Base-by-base conservation (phyloP, 805 yeast species). In the Scheffersomyces coipomensis region DNA sequence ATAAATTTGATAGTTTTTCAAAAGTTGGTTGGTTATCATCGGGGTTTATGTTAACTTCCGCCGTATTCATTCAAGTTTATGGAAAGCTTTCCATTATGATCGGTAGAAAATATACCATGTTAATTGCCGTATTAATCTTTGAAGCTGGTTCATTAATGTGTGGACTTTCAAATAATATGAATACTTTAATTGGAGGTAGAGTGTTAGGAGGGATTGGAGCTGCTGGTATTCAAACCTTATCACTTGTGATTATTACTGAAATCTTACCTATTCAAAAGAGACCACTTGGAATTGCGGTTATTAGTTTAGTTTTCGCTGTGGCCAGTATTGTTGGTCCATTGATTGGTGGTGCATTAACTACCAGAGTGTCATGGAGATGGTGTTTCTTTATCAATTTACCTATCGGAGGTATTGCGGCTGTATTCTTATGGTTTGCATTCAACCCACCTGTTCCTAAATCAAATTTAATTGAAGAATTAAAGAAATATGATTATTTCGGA, bases 141-240 rank as follows among this genome's bases (percentile, higher is more conserved):
- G 45, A 42, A 30, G 48, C 38, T 10, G 56, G 56, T 4, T 66
- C 72, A 5, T 51, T 67, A 31, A 52, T 67, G 54, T 62, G 70
- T 47, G 72, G 71, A 0, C 53, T 66, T 38, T 47, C 71, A 4
- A 49, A 48, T 17, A 45, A 39, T 38, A 66, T 67, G 72, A 55
- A 64, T 43, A 51, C 55, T 13, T 52, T 67, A 19, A 67, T 67
- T 43, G 72, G 73, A 3, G 72, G 72, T 4, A 59, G 84, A 46
- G 83, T 79, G 0, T 46, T 78, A 15, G 76, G 81, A 0, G 85
- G 85, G 29, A 62, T 78, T 21, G 85, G 84, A 1, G 74, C 76
- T 13, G 83, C 82, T 4, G 83, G 83, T 2, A 63, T 75, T 30
- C 66, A 68, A 23, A 71, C 81, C 0, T 47, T 78, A 24, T 64